Evolutionary conservation across 169 alveolate genomes (phyloP), one percentile per base, ranked within the genome.

Genomic region (Eimeria acervulina): DNA sequence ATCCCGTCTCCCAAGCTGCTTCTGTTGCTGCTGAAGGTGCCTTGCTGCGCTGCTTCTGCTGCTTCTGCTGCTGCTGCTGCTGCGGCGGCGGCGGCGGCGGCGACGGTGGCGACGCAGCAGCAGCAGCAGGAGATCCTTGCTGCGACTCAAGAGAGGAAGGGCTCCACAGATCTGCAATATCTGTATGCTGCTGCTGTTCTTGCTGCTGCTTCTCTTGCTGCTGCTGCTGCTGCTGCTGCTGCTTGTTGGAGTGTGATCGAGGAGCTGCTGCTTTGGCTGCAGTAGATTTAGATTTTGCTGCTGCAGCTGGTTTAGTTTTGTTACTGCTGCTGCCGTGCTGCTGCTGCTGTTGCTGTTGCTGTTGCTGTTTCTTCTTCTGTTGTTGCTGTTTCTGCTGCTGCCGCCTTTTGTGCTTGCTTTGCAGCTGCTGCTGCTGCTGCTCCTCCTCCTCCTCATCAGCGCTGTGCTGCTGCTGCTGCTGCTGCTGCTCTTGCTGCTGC

Each of bases 101-200:
- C 80, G 33, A 19, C 26, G 38, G 80, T 21, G 33, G 7, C 80
- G 80, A 12, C 80, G n/a, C 36, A 21, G 47, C 55, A 47, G 55
- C 55, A 47, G 55, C 19, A 47, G 19, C 12, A 12, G 55, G 5
- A 47, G 55, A 12, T 12, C 12, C 55, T 47, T 12, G 19, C 12
- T 47, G 55, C 19, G 83, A 72, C 83, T 72, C 83, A 38, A 72
- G 52, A 72, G 83, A 72, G 83, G 83, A 36, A n/a, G 47, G 83
- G 83, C 83, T 72, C 47, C 47, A 36, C 17, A 72, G 47, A 28
- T 72, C 83, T 21, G 83, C 40, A 8, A 63, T 6, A 15, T 3
- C 83, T 5, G 42, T 38, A 5, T 5, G 83, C 83, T 72, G 55
- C 55, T 47, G 55, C 55, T 47, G 55, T 12, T 47, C 19, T 12